Conservation (phyloP, 2,329 filamentous ascomycete species). For the Alternaria arborescens region DNA sequence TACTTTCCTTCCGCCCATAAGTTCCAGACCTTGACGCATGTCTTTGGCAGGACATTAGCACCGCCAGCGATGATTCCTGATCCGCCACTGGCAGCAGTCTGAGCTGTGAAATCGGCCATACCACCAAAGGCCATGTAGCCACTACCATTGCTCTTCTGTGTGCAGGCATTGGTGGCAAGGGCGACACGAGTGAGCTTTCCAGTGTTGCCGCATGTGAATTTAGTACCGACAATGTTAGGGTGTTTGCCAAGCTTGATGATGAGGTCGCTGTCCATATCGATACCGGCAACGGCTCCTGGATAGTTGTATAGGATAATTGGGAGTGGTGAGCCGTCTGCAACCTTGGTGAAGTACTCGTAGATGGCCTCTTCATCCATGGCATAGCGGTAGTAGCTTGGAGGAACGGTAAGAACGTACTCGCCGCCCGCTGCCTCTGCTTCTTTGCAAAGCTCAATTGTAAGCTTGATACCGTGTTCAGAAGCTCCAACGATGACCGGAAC, state of each 20-base stretch:
- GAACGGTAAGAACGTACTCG: slow-evolving; percentile 81
- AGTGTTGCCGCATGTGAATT: slow-evolving; percentile 91
- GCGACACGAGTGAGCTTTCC: slow-evolving; percentile 88
- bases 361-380: slow-evolving; percentile 78
- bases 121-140: slow-evolving; percentile 86
- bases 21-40: slow-evolving; percentile 80
- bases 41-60: slow-evolving; percentile 85
- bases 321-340: slow-evolving; percentile 78
- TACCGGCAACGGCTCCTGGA: slow-evolving; percentile 83
- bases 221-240: slow-evolving; percentile 85
- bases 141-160: slow-evolving; percentile 59
- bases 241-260: slow-evolving; percentile 81
- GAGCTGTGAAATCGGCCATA: slow-evolving; percentile 86
- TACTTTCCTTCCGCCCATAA: slow-evolving; percentile 76
- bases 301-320: slow-evolving; percentile 92
- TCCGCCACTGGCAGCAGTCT: slow-evolving; percentile 80
- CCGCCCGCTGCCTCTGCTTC: slow-evolving; percentile 74
- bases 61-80: slow-evolving; percentile 86
- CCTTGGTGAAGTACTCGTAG: slow-evolving; percentile 75
- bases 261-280: slow-evolving; percentile 89
- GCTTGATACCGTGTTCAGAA: slow-evolving; percentile 81
- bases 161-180: slow-evolving; percentile 74
- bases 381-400: slow-evolving; percentile 82
- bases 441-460: slow-evolving; percentile 78
- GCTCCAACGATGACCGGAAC: slow-evolving; percentile 85